Conservation (phyloP, 116 monocot species). For the Phalaenopsis hybrid region DNA sequence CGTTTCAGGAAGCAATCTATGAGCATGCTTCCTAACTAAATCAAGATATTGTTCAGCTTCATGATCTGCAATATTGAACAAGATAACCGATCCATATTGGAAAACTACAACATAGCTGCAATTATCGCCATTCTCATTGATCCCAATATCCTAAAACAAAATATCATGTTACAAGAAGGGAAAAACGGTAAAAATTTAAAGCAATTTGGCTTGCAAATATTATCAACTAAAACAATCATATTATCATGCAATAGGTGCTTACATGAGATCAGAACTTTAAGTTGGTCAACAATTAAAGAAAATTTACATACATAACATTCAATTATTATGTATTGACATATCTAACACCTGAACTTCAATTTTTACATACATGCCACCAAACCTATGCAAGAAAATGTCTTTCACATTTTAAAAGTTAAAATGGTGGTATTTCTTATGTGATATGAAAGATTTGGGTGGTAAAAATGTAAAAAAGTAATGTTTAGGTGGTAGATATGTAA, state of each 20-base stretch:
- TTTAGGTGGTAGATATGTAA: too few species aligned
- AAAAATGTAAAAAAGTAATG: too few species aligned
- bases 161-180: background rate
- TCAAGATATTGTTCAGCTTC: conserved; percentile 85
- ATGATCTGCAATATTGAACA: conserved; percentile 87
- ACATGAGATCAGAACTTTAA: background rate
- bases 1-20: conserved; percentile 74
- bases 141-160: conserved; percentile 37
- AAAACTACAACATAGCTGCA: conserved; percentile 72
- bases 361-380: too few species aligned
- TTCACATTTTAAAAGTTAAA: too few species aligned
- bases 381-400: too few species aligned
- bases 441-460: too few species aligned
- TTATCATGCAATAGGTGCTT: background rate
- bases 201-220: conserved; percentile 2
- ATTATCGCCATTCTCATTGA: conserved; percentile 44
- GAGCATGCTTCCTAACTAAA: conserved; percentile 67
- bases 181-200: background rate
- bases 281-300: too few species aligned
- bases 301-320: background rate
- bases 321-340: too few species aligned
- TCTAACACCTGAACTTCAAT: too few species aligned
- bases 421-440: too few species aligned
- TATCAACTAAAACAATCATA: background rate
- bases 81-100: conserved; percentile 82